Evolutionary conservation across 2,329 filamentous ascomycete species (phyloP), one percentile per base, ranked within the genome.

Genomic region (Fusarium domesticum): DNA sequence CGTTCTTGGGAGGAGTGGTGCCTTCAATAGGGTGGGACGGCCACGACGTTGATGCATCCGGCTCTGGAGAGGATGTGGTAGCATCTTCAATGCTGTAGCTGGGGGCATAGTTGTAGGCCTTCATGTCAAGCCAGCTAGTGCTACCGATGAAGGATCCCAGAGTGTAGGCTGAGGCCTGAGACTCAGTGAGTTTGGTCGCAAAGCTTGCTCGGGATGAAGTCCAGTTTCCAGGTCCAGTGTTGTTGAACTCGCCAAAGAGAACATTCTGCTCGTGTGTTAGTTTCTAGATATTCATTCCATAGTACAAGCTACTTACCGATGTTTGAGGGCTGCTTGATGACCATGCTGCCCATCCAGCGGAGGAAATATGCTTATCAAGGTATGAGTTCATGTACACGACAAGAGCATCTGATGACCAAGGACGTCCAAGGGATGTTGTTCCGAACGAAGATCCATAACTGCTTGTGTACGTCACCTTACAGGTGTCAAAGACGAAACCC

Each of bases 211-310:
- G 16, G 10, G 55, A 58, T 1, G 43, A 35, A 0, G 52, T 54
- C 55, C 55, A 58, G 17, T 56, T 58, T 10, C 55, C 55, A 1
- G 52, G 52, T 1, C 83, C 82, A 2, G 70, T 72, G 61, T 85
- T 85, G 31, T 58, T 67, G 54, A 76, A 84, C 65, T 85, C 82
- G 6, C 66, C 76, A 51, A 78, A 84, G 25, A 70, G 60, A 3
- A 83, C 75, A 37, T 15, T 54, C 45, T 48, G 17, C 6, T 6
- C 11, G 28, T 11, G n/a, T 40, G 45, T 5, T 10, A 33, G 12
- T 11, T 5, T n/a, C 6, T 8, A 16, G 10, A 11, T 11, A 23
- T 12, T 25, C 6, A 15, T 14, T 2, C 5, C 3, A 4, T 10
- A 4, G 16, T 18, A 23, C 16, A 33, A 18, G 12, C n/a, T 15